These are phyloP conservation scores for Batkoa obscura DNA, from an alignment of 371 early-diverging fungal species.

Conservation along the genomic window DNA sequence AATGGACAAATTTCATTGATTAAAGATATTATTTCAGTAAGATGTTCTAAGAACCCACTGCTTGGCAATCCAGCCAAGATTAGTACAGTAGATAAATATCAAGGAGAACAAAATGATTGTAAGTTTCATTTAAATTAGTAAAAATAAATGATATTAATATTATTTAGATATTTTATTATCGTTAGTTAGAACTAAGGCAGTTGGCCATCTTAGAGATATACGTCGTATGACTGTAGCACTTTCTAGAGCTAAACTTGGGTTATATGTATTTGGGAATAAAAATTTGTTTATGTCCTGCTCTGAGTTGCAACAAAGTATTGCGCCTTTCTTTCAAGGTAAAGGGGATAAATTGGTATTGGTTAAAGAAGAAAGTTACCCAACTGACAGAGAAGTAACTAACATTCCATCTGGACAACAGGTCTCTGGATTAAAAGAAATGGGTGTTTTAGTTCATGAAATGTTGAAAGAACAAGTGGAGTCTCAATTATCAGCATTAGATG, in stretches of 20 bases:
- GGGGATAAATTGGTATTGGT: not conserved
- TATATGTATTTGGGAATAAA: conserved; percentile 71
- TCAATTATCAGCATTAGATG: no score
- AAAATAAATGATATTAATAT: not conserved
- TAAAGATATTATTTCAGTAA: conserved; percentile 59
- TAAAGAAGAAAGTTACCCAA: not conserved
- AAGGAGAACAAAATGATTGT: conserved; percentile 88
- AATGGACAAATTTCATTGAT: conserved; percentile 87
- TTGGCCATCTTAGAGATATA: conserved; percentile 82
- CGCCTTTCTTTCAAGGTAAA: not conserved
- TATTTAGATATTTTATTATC: conserved; percentile 63
- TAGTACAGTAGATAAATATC: conserved; percentile 84
- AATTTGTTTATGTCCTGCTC: conserved; percentile 51
- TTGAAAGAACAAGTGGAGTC: not conserved
- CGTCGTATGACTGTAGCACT: conserved; percentile 76
- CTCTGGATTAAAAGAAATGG: not conserved
- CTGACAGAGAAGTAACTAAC: not conserved
- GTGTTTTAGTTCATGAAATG: not conserved
- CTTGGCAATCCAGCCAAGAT: conserved; percentile 52
- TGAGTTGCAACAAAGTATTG: conserved; percentile 24
- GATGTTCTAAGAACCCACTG: conserved; percentile 67
- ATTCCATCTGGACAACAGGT: not conserved
- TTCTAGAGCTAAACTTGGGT: conserved; percentile 79
- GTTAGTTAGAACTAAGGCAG: conserved; percentile 69
- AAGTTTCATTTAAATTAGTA: conserved; percentile 15